Evolutionary conservation across 2,329 filamentous ascomycete species (phyloP).

Genomic region (Cercospora sp.): DNA sequence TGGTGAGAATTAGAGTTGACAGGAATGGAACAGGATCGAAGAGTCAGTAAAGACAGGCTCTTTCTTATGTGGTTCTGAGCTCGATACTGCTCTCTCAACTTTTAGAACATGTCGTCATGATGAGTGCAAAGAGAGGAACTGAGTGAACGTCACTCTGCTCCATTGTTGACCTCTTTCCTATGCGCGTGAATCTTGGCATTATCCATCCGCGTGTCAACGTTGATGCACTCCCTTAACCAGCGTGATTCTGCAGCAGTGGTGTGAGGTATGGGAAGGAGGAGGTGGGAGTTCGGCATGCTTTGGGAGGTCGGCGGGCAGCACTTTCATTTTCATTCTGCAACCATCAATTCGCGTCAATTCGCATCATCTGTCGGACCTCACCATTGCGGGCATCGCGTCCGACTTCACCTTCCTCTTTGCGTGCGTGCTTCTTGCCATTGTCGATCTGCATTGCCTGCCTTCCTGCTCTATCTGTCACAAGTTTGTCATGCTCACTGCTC

Average conservation of each 20-base stretch:
- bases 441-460: neutral
- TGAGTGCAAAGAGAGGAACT: slow-evolving; percentile 3
- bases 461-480: neutral
- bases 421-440: neutral
- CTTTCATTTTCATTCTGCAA: neutral
- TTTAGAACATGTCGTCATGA: slow-evolving; percentile 10
- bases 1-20: neutral
- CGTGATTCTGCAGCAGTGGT: neutral
- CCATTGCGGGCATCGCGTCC: neutral
- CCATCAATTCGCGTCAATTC: neutral
- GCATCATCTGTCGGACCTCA: neutral
- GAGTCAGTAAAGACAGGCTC: neutral
- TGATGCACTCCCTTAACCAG: neutral
- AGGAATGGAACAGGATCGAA: neutral
- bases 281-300: neutral
- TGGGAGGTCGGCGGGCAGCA: neutral
- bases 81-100: neutral
- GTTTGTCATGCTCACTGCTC: neutral
- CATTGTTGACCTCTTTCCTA: slow-evolving; percentile 1
- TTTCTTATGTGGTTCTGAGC: slow-evolving; percentile 1
- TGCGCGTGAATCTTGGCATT: neutral
- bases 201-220: neutral
- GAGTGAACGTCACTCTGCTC: slow-evolving; percentile 10
- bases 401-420: neutral
- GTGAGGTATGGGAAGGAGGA: neutral